Conservation (phyloP, 2,329 filamentous ascomycete genomes). For the Epicoccum sorghinum region DNA sequence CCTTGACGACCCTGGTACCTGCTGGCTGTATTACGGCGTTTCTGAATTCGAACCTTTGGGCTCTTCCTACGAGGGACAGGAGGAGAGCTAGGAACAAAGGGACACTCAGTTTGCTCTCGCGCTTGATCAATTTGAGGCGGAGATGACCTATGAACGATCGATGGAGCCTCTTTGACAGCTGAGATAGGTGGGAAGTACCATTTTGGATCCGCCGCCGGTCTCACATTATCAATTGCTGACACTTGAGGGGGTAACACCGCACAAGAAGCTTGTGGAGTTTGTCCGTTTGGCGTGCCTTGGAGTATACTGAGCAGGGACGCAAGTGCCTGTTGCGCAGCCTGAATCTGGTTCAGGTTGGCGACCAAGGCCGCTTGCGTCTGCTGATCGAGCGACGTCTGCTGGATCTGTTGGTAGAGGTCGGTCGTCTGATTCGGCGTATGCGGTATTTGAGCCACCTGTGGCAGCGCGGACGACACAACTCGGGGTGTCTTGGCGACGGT, state of each 20-base stretch:
- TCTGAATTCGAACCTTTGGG: conserved; percentile 23
- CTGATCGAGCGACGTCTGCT: conserved; percentile 38
- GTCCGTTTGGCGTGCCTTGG: conserved; percentile 12
- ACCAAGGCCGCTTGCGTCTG: conserved; percentile 36
- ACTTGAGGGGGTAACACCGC: conserved; percentile 11
- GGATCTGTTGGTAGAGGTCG: conserved; percentile 34
- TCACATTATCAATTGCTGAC: conserved; percentile 16
- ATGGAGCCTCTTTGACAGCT: background rate
- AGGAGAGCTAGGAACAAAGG: background rate
- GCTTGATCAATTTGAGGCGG: background rate
- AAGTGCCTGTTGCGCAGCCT: conserved; percentile 35
- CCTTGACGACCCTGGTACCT: background rate
- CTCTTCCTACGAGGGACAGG: conserved; percentile 14
- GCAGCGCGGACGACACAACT: background rate
- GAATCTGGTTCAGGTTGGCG: conserved; percentile 27
- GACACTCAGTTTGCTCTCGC: background rate
- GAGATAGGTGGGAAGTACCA: conserved; percentile 33
- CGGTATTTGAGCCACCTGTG: conserved; percentile 15
- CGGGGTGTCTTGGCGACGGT: background rate
- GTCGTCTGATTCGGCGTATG: conserved; percentile 23
- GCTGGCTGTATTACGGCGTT: background rate
- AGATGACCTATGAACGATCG: background rate
- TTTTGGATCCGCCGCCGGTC: conserved; percentile 35
- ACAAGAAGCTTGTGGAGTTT: conserved; percentile 5
- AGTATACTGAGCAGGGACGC: conserved; percentile 28